Evolutionary conservation across 805 yeast genomes (phyloP).

Genomic region (Clavispora vitiphila): DNA sequence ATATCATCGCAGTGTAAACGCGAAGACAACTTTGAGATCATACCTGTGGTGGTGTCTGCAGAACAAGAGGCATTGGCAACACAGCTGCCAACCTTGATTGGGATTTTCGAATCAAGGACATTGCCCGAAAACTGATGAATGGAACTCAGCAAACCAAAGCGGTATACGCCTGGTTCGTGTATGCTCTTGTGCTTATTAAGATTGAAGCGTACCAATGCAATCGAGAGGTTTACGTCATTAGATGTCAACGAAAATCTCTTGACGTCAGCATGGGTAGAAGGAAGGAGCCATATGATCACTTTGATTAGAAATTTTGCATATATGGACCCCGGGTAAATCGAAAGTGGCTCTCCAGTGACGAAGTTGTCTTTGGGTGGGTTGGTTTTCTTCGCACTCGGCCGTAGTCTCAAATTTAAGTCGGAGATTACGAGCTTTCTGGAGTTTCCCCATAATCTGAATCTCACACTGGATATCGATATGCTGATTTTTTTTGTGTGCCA

Average conservation of each 20-base stretch:
- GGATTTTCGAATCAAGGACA: not conserved
- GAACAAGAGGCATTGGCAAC: not conserved
- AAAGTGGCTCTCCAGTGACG: conserved; percentile 2
- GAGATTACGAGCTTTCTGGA: conserved; percentile 27
- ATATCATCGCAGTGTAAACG: conserved; percentile 10
- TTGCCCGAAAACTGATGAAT: not conserved
- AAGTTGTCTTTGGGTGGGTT: not conserved
- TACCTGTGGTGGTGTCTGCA: conserved; percentile 5
- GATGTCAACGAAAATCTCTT: conserved; percentile 1
- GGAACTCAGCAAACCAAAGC: not conserved
- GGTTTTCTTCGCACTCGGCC: not conserved
- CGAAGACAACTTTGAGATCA: conserved; percentile 4
- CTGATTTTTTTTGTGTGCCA: conserved; percentile 10
- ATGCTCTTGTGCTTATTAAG: not conserved
- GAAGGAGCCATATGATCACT: not conserved
- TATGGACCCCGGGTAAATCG: conserved; percentile 6
- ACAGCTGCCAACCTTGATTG: not conserved
- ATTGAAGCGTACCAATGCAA: conserved; percentile 3
- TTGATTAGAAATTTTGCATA: not conserved
- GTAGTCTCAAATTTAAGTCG: conserved; percentile 15
- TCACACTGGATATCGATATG: conserved; percentile 18
- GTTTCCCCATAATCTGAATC: conserved; percentile 38
- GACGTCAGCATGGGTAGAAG: conserved; percentile 7
- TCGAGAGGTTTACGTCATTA: not conserved
- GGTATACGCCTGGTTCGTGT: not conserved